Conservation (phyloP, 257 asterid genomes). For the Nicotiana paniculata region DNA sequence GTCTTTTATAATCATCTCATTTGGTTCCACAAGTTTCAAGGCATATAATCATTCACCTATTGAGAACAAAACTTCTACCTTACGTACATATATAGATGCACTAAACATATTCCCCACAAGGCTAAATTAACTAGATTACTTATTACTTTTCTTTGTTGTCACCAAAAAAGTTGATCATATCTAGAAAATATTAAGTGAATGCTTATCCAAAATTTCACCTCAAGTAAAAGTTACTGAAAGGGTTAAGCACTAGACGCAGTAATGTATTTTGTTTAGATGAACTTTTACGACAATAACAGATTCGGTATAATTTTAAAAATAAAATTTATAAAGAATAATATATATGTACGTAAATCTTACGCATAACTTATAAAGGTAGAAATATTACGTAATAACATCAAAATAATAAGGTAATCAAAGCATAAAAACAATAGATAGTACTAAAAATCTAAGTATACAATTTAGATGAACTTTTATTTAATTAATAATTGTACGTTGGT, state of each 20-base stretch:
- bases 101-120: neutral
- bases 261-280: neutral
- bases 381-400: no score
- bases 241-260: neutral
- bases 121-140: neutral
- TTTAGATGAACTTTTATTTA: neutral
- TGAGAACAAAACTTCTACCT: neutral
- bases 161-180: neutral
- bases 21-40: neutral
- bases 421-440: no score
- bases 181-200: neutral
- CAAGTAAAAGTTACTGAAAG: neutral
- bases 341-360: no score
- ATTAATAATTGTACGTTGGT: neutral
- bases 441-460: no score
- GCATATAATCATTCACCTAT: neutral
- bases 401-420: no score
- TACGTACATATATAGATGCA: neutral
- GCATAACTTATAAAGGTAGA: no score
- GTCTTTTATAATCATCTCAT: neutral
- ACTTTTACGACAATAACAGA: no score
- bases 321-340: rapidly evolving
- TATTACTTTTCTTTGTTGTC: neutral
- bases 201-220: neutral
- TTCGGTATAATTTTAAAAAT: no score